Base-by-base conservation (phyloP, 495 filamentous ascomycete genomes). In the Pyrenopolyporus hunteri region DNA sequence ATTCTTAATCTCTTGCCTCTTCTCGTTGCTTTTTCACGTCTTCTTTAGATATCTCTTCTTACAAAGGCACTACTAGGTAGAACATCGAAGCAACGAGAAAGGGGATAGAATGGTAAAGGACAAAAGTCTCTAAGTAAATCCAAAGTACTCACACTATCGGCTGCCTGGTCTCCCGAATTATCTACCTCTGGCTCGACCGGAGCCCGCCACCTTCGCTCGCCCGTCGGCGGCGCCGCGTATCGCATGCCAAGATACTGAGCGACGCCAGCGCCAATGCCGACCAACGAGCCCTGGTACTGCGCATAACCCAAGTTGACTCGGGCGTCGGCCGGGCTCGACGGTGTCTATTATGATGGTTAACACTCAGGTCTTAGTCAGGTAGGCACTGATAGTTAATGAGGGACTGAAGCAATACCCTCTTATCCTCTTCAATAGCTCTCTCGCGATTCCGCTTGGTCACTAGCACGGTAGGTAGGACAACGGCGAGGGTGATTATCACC, bases 221-320 rank as follows among this genome's bases (percentile, higher is more conserved):
- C 76, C 7, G 74, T 46, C 2, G 79, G 77, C 23, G 78, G 62
- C 1, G 70, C 64, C 35, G 79, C 79, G 57, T 75, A 82, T 8
- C 77, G 72, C 64, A 82, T 72, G 13, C 78, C 76, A 6, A 78
- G 67, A 51, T 70, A 80, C 43, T 72, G 66, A 14, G 70, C 73
- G 3, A 81, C 70, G 19, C 69, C 75, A 10, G 69, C 73, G 6
- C 57, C 57, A 5, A 39, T 23, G 13, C 72, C 74, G 3, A 70
- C 68, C 1, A 56, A 43, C 9, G 55, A 40, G 6, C 73, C 73
- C 25, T 68, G 59, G 48, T 81, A 83, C 13, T 59, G 66, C 9
- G 79, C 74, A 53, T 83, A 82, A 13, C 69, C 72, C 9, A 83
- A 67, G 55, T 80, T 66, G 11, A 78, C 70, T 22, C 59, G 65